Conservation (phyloP, 139 green algal genomes). For the Prasinococcaceae sp. region DNA sequence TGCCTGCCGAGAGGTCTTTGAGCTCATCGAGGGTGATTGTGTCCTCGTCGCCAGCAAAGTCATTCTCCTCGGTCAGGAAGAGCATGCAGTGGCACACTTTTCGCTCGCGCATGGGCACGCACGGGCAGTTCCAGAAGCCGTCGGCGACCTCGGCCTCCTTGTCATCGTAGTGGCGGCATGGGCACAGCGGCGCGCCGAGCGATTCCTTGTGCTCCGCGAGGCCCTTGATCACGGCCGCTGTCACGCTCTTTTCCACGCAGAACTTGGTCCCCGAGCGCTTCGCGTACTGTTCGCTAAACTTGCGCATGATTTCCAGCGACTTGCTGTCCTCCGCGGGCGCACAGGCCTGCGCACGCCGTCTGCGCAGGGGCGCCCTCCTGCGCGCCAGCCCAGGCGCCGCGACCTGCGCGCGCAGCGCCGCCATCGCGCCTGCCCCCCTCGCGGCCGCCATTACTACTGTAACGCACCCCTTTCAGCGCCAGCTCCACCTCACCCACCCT, state of each 20-base stretch:
- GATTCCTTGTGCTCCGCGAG: slow-evolving; percentile 96
- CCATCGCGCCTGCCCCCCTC: no score
- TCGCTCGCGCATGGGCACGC: slow-evolving; percentile 92
- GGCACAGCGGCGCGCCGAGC: slow-evolving; percentile 88
- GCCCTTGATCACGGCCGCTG: slow-evolving; percentile 92
- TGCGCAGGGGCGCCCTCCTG: no score
- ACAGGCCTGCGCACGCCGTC: no score
- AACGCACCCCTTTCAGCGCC: no score
- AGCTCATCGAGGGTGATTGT: slow-evolving; percentile 16
- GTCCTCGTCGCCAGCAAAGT: slow-evolving; percentile 76
- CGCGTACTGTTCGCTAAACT: slow-evolving; percentile 97
- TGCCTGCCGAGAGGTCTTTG: slow-evolving; percentile 9
- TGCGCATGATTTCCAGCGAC: slow-evolving; percentile 85
- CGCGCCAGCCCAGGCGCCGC: no score
- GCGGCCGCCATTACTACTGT: no score
- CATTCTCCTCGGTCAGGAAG: slow-evolving; percentile 92
- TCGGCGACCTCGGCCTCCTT: slow-evolving; percentile 80
- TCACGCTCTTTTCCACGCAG: slow-evolving; percentile 95
- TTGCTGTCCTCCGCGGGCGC: no score
- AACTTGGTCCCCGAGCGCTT: slow-evolving; percentile 89
- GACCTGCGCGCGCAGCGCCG: no score
- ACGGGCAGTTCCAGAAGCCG: slow-evolving; percentile 99
- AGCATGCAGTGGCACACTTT: slow-evolving; percentile 99
- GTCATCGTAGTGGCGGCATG: slow-evolving; percentile 81
- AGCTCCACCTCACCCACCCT: no score